Evolutionary conservation across 192 early-diverging fungal genomes (phyloP), one percentile per base, ranked within the genome.

Genomic region (Coemansia sp.): DNA sequence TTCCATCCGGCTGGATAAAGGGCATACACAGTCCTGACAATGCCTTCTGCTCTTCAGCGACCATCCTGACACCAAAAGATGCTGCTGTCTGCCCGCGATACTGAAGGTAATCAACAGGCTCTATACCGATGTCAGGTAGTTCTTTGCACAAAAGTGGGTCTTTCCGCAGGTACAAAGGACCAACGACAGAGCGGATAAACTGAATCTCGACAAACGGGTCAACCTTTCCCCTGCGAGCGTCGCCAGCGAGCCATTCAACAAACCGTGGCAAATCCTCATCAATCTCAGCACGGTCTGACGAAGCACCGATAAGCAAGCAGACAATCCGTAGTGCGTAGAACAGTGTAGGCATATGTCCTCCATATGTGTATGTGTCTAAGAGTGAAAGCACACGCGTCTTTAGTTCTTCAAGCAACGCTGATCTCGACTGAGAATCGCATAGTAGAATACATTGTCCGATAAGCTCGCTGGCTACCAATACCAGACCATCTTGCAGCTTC

Each of bases 221-320:
- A 2, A 78, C 40, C 15, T 54, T 52, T 13, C 59, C 59, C n/a
- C 61, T 47, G 11, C 34, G 38, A 2, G 55, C 48, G 21, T 78
- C 75, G 18, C 48, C 48, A 11, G 56, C 55, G 9, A 78, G 30
- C 69, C 66, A 71, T n/a, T 59, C 75, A 24, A 78, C 66, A 57
- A 78, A 72, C 17, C 62, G 65, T 9, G 69, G 55, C 49, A 78
- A 38, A n/a, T 78, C 69, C 39, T 78, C 66, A 22, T 71, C 66
- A 13, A 21, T 48, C 33, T 57, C 21, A 2, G 39, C 41, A 1
- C 12, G 19, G 12, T 65, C 59, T 2, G 40, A 4, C 33, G 42
- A 43, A 1, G 56, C 50, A 25, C 22, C 25, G 3, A 70, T 19
- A 22, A 77, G 53, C 25, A 22, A 18, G 24, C 50, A 23, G 7